phyloP scores from a whole-genome alignment of 208 protist genomes.

The Leishmania lainsoni region DNA sequence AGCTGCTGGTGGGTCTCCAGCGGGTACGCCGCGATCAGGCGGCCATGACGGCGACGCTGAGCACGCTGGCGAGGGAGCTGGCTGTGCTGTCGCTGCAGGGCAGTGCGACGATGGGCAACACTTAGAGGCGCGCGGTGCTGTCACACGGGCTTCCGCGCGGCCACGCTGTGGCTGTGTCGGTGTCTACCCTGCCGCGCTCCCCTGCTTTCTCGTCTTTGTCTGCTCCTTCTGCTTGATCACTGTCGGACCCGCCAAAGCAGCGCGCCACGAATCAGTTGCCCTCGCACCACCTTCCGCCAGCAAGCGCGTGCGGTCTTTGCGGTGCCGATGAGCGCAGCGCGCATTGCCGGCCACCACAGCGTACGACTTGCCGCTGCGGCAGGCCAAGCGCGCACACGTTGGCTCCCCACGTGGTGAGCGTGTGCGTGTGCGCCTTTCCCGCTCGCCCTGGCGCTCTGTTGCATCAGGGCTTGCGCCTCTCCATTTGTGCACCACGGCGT shows the following conservation, averaged over 20 bases:
- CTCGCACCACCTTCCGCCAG: background rate
- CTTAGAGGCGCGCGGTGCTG: background rate
- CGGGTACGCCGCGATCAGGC: slow-evolving; percentile 22
- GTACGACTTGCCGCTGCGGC: background rate
- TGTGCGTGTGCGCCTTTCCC: background rate
- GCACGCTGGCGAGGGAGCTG: background rate
- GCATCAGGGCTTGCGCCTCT: background rate
- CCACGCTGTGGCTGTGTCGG: background rate
- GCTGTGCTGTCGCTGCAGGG: background rate
- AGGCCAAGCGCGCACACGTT: background rate
- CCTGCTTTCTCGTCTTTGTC: background rate
- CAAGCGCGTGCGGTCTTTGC: background rate
- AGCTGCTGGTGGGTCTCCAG: slow-evolving; percentile 14
- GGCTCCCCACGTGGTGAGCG: background rate
- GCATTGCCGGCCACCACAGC: background rate
- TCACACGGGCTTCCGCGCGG: background rate
- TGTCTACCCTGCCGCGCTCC: background rate
- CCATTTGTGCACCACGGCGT: background rate
- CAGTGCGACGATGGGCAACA: background rate
- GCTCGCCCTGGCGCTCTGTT: background rate
- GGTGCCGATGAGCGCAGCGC: background rate
- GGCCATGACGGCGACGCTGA: slow-evolving; percentile 16
- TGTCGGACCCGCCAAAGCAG: background rate
- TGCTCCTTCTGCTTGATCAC: too few species aligned
- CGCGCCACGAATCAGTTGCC: background rate